A percentile compares a stretch with the other conserved stretches of the same genome.
phyloP scores from a whole-genome alignment of 257 asterid genomes.

The Mitragyna speciosa region DNA sequence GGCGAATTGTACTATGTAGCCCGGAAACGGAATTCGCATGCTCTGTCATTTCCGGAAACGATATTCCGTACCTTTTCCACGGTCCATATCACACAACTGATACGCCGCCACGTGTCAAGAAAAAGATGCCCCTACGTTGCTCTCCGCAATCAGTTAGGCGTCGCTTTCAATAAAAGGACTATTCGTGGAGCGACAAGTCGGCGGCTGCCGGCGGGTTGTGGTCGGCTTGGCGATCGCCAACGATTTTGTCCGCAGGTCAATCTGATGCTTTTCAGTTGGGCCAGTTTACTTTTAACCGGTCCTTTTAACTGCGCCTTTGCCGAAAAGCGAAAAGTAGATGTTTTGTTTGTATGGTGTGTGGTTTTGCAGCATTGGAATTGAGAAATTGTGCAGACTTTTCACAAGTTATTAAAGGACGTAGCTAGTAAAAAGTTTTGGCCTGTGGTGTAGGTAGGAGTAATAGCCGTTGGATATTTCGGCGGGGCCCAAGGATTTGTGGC shows the following conservation, averaged over 20 bases:
- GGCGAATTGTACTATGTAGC: slow-evolving; percentile 20
- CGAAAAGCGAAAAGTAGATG: background rate
- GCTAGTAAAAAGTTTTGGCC: background rate
- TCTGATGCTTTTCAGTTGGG: background rate
- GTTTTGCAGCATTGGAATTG: background rate
- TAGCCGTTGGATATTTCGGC: slow-evolving; percentile 36
- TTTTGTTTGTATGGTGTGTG: background rate
- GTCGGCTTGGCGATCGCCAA: slow-evolving; percentile 44
- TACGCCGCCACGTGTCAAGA: slow-evolving; percentile 21
- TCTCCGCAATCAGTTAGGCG: slow-evolving; percentile 31
- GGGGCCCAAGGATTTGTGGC: background rate
- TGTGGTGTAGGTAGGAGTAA: background rate
- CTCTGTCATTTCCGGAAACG: slow-evolving; percentile 29
- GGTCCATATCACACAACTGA: slow-evolving; percentile 21
- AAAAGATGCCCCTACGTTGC: slow-evolving; percentile 2
- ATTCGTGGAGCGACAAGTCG: slow-evolving; percentile 44
- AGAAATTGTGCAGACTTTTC: background rate
- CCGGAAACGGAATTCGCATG: slow-evolving; percentile 63
- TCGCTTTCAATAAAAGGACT: slow-evolving; percentile 49
- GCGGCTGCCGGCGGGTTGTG: slow-evolving; percentile 52
- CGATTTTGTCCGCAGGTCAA: slow-evolving; percentile 24
- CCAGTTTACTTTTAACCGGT: slow-evolving; percentile 3
- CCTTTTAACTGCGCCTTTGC: slow-evolving; percentile 1
- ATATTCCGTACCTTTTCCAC: slow-evolving; percentile 20
- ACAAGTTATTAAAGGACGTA: slow-evolving; percentile 4